A percentile compares a stretch with the other conserved stretches of the same genome.
Evolutionary conservation across 305 asterid genomes (phyloP).

Genomic region (Solanum aculeatissimum): DNA sequence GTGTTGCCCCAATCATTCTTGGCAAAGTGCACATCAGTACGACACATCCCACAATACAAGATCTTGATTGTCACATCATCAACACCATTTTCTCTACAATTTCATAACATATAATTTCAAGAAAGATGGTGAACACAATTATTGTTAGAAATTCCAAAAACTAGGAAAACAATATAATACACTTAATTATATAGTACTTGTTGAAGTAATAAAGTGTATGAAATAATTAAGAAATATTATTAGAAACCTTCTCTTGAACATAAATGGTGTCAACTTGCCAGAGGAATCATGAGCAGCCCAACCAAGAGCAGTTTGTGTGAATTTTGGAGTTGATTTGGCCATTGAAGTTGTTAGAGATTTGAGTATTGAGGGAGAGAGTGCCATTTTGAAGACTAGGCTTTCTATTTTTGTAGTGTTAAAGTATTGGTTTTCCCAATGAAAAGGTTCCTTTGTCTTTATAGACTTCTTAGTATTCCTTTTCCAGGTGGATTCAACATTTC

Average conservation of each 20-base stretch:
- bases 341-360: neutral
- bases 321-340: neutral
- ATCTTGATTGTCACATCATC: conserved; percentile 14
- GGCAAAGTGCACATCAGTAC: conserved; percentile 10
- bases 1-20: conserved; percentile 15
- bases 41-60: conserved; percentile 19
- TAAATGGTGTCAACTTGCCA: neutral
- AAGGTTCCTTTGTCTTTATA: neutral
- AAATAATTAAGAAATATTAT: neutral
- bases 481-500: no score
- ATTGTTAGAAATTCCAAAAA: neutral
- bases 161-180: neutral
- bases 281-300: neutral
- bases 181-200: neutral
- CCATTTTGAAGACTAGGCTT: neutral
- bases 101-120: neutral
- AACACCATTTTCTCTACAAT: conserved; percentile 5
- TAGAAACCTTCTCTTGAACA: neutral
- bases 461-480: neutral
- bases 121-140: neutral
- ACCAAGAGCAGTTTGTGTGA: neutral
- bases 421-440: neutral
- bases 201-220: neutral
- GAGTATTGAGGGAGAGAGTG: neutral
- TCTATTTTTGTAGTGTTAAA: neutral